phyloP scores from a whole-genome alignment of 1,284 basidiomycete species.

The Cryptococcus deneoformans region DNA sequence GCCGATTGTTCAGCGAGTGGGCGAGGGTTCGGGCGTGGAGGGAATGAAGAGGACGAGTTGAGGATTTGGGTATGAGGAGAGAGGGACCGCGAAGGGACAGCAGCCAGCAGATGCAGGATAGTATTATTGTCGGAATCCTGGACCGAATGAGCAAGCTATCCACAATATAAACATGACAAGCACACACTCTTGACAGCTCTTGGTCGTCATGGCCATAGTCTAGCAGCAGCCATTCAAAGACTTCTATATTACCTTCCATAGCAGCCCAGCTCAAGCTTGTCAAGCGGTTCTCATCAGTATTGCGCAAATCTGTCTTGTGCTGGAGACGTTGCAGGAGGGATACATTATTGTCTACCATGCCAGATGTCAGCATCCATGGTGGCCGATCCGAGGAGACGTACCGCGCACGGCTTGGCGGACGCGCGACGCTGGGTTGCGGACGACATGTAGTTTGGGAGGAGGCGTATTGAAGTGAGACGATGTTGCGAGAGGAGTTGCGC shows the following conservation, averaged over 20 bases:
- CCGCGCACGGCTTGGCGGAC: slow-evolving; percentile 44
- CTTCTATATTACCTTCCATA: slow-evolving; percentile 76
- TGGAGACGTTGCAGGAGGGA: slow-evolving; percentile 72
- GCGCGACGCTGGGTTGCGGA: slow-evolving; percentile 31
- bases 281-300: slow-evolving; percentile 68
- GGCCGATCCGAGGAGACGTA: slow-evolving; percentile 12
- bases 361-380: neutral
- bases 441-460: slow-evolving; percentile 24
- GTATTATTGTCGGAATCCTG: slow-evolving; percentile 88
- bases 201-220: slow-evolving; percentile 82
- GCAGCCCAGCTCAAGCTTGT: slow-evolving; percentile 89
- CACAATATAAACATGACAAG: neutral
- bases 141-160: neutral
- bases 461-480: slow-evolving; percentile 10
- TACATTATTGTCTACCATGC: slow-evolving; percentile 75
- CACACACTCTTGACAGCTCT: slow-evolving; percentile 76
- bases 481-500: slow-evolving; percentile 6
- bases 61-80: slow-evolving; percentile 28
- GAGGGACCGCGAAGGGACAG: slow-evolving; percentile 56
- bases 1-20: slow-evolving; percentile 19
- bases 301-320: slow-evolving; percentile 75
- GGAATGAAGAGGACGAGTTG: slow-evolving; percentile 24
- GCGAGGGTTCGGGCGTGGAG: slow-evolving; percentile 15
- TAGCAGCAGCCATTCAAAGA: slow-evolving; percentile 81
- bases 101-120: slow-evolving; percentile 80